Conservation (phyloP, 176 grass and related monocot species). For the Oryza glumipatula region DNA sequence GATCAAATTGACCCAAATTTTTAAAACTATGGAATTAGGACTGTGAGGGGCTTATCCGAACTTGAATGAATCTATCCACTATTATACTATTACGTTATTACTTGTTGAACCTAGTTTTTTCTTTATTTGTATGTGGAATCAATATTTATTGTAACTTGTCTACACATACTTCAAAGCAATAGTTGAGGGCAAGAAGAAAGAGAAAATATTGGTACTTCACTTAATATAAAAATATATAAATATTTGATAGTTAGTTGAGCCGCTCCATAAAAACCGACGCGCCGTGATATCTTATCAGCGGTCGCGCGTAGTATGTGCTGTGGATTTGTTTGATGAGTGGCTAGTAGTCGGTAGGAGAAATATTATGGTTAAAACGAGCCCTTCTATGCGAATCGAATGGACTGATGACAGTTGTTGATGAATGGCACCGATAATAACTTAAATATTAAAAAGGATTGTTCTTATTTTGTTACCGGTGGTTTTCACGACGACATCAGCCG, state of each 20-base stretch:
- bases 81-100: not conserved
- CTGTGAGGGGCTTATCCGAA: not conserved
- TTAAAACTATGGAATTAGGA: not conserved
- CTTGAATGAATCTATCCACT: not conserved
- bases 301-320: fast-evolving
- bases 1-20: not conserved
- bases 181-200: not conserved
- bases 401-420: too few relatives aligned
- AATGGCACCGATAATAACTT: not conserved
- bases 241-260: not conserved
- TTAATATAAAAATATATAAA: not conserved
- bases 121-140: not conserved
- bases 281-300: not conserved
- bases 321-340: not conserved
- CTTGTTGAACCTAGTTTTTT: not conserved
- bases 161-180: not conserved
- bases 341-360: not conserved
- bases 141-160: not conserved
- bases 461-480: not conserved
- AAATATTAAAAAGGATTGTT: not conserved
- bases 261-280: not conserved
- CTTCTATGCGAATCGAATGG: not conserved
- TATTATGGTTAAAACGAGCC: not conserved
- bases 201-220: not conserved
- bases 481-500: not conserved